Conservation (phyloP, 1,284 basidiomycete species). For the Ganoderma boninense region DNA sequence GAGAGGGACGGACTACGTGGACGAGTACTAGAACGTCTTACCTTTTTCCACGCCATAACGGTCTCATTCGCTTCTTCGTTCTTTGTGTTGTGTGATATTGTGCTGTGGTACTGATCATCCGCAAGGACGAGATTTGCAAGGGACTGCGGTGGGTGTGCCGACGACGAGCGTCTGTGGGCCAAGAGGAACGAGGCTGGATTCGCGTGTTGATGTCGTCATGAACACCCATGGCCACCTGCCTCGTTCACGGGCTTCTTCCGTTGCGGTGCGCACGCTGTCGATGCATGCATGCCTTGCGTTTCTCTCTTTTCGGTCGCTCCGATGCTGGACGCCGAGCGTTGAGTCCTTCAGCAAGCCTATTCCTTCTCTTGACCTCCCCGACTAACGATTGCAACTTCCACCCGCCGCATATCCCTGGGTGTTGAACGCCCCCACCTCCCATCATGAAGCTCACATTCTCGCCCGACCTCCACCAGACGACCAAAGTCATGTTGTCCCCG, state of each 20-base stretch:
- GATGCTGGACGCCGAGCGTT: neutral
- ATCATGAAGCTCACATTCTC: slow-evolving; percentile 33
- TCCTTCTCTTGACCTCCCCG: slow-evolving; percentile 1
- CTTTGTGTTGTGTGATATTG: neutral
- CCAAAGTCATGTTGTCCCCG: slow-evolving; percentile 27
- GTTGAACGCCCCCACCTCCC: slow-evolving; percentile 1
- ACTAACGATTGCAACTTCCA: slow-evolving; percentile 4
- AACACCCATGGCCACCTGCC: neutral
- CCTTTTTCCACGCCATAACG: neutral
- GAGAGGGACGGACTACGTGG: slow-evolving; percentile 17
- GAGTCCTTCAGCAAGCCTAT: neutral
- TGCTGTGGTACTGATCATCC: neutral
- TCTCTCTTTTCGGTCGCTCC: neutral
- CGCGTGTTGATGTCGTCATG: neutral
- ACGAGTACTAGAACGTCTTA: slow-evolving; percentile 16
- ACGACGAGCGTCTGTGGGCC: neutral
- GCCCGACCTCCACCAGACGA: slow-evolving; percentile 31
- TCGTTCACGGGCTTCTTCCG: neutral
- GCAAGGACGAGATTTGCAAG: neutral
- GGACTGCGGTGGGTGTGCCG: neutral
- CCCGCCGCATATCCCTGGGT: slow-evolving; percentile 17
- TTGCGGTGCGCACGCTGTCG: neutral
- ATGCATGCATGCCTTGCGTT: slow-evolving; percentile 1
- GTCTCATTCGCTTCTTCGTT: neutral
- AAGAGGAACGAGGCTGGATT: neutral